Evolutionary conservation across 148 eudicot genomes (phyloP).

Genomic region (Simmondsia chinensis): DNA sequence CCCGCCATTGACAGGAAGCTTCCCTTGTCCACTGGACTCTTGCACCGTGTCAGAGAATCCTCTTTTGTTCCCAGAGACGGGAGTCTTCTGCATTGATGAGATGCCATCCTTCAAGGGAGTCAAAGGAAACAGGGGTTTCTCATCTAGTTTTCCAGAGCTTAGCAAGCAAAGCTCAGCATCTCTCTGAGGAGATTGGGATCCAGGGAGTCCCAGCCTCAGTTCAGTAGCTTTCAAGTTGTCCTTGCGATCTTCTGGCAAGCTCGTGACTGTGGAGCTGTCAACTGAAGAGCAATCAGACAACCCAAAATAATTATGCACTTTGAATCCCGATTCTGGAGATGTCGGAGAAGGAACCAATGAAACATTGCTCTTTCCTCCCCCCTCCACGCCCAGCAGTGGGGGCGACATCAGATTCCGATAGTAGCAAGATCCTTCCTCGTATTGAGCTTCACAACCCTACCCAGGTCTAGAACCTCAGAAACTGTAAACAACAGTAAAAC

Average conservation of each 20-base stretch:
- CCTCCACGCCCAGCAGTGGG: slow-evolving; percentile 63
- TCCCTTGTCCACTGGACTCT: too few species aligned
- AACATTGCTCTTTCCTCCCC: slow-evolving; percentile 44
- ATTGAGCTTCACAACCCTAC: not conserved
- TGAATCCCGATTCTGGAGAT: slow-evolving; percentile 28
- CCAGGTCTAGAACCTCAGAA: not conserved
- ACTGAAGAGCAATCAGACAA: slow-evolving; percentile 78
- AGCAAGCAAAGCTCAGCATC: slow-evolving; percentile 36
- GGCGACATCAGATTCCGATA: slow-evolving; percentile 55
- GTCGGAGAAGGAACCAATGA: slow-evolving; percentile 37
- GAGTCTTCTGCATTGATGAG: slow-evolving; percentile 31
- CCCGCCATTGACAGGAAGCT: slow-evolving; percentile 20
- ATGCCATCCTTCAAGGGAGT: slow-evolving; percentile 59
- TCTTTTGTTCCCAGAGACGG: slow-evolving; percentile 77
- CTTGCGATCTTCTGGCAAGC: slow-evolving; percentile 42
- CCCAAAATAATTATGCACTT: slow-evolving; percentile 75
- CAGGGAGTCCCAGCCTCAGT: slow-evolving; percentile 89
- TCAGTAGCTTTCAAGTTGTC: slow-evolving; percentile 81
- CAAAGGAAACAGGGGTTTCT: slow-evolving; percentile 79
- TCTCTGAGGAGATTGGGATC: slow-evolving; percentile 78
- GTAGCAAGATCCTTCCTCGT: slow-evolving; percentile 1
- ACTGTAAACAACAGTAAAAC: slow-evolving; percentile 16
- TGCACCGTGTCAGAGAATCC: slow-evolving; percentile 66
- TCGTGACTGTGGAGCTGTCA: slow-evolving; percentile 58
- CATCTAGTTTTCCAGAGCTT: slow-evolving; percentile 56